phyloP scores from a whole-genome alignment of 306 rosid genomes.

The Lotus japonicus region DNA sequence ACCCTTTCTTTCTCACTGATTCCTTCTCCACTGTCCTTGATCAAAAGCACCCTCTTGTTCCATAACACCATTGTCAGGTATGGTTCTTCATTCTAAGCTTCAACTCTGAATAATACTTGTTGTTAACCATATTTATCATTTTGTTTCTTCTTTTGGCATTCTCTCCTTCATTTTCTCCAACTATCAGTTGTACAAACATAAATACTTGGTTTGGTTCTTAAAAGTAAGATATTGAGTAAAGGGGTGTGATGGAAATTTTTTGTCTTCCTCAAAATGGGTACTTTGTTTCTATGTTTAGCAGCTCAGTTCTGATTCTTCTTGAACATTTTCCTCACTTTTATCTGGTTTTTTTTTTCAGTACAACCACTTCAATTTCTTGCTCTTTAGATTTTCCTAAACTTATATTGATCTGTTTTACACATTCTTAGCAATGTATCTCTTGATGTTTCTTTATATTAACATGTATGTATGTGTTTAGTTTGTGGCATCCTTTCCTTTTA shows the following conservation, averaged over 20 bases:
- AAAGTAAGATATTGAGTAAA: neutral
- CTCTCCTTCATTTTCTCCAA: neutral
- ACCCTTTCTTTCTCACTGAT: conserved; percentile 1
- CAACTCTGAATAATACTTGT: neutral
- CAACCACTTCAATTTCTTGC: neutral
- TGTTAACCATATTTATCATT: neutral
- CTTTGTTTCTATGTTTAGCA: conserved; percentile 11
- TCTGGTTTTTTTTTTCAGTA: neutral
- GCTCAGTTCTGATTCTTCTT: neutral
- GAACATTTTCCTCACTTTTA: neutral
- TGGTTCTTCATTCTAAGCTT: conserved; percentile 14
- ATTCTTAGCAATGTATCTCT: neutral
- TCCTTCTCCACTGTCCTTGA: neutral
- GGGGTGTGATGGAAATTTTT: neutral
- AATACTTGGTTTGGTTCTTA: neutral
- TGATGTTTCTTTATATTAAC: neutral
- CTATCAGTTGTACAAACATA: neutral
- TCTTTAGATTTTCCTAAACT: neutral
- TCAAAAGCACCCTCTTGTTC: conserved; percentile 28
- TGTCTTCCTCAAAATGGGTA: conserved; percentile 4
- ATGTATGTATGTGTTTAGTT: no score
- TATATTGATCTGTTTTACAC: neutral
- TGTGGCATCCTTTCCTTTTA: no score
- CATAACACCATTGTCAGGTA: conserved; percentile 36
- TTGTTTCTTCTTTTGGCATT: neutral